Percentiles rank a stretch among this genome's conserved stretches.
These are phyloP conservation scores for Spathaspora passalidarum DNA, from an alignment of 805 yeast species.

Conservation along the genomic window DNA sequence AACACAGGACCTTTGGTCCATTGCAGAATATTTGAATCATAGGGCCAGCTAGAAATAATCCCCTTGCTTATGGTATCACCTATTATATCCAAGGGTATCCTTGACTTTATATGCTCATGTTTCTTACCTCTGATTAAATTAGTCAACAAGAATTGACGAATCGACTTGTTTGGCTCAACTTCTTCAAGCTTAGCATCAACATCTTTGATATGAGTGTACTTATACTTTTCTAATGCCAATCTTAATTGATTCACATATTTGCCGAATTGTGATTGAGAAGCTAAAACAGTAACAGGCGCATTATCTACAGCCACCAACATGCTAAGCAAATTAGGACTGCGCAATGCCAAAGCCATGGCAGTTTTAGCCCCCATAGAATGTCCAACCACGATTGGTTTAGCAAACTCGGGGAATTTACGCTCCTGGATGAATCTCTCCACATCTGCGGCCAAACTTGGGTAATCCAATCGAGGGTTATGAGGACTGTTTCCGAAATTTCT, in stretches of 20 bases:
- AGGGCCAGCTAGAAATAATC: slow-evolving; percentile 75
- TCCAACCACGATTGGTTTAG: slow-evolving; percentile 64
- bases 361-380: slow-evolving; percentile 95
- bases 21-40: slow-evolving; percentile 47
- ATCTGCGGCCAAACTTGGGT: slow-evolving; percentile 80
- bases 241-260: slow-evolving; percentile 63
- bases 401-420: slow-evolving; percentile 16
- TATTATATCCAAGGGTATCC: slow-evolving; percentile 71
- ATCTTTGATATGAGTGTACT: slow-evolving; percentile 53
- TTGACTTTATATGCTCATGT: slow-evolving; percentile 42
- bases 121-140: slow-evolving; percentile 51
- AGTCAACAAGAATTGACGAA: slow-evolving; percentile 76
- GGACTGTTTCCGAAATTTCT: slow-evolving; percentile 95
- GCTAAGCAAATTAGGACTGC: slow-evolving; percentile 59
- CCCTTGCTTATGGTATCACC: slow-evolving; percentile 64
- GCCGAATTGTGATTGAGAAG: slow-evolving; percentile 54
- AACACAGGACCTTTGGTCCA: slow-evolving; percentile 68
- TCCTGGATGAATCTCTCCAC: slow-evolving; percentile 66
- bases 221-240: slow-evolving; percentile 48
- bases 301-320: slow-evolving; percentile 81
- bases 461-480: slow-evolving; percentile 66
- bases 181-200: slow-evolving; percentile 62
- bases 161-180: slow-evolving; percentile 56
- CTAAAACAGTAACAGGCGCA: slow-evolving; percentile 70
- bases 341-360: slow-evolving; percentile 80